A percentile compares a stretch with the other conserved stretches of the same genome.
These are phyloP conservation scores for Penicillium sp. DNA, from an alignment of 2,329 filamentous ascomycete genomes.

Conservation along the genomic window DNA sequence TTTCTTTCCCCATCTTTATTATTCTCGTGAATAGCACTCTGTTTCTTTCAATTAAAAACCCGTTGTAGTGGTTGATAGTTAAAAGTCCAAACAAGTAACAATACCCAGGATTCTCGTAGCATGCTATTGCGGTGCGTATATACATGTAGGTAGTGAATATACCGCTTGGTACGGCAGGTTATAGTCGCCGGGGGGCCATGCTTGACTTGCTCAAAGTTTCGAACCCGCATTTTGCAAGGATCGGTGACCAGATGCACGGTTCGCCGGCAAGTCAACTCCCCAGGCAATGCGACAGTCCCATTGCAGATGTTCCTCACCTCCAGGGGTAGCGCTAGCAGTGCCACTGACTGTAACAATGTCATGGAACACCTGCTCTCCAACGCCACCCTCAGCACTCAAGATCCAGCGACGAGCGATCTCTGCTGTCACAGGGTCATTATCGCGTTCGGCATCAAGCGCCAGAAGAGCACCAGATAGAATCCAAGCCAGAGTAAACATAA, in stretches of 20 bases:
- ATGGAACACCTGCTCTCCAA: conserved; percentile 29
- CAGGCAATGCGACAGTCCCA: conserved; percentile 25
- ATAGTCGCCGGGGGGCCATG: not conserved
- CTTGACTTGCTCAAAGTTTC: conserved; percentile 2
- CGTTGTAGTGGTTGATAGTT: no score
- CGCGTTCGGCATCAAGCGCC: conserved; percentile 38
- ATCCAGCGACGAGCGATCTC: conserved; percentile 42
- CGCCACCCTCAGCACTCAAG: conserved; percentile 27
- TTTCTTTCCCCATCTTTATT: no score
- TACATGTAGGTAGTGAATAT: no score
- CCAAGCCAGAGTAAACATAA: conserved; percentile 38
- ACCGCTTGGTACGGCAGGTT: no score
- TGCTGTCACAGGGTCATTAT: conserved; percentile 29
- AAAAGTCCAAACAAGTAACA: no score
- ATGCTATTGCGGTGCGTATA: no score
- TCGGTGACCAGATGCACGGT: conserved; percentile 21
- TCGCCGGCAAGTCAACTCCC: conserved; percentile 19
- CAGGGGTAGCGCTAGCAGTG: not conserved
- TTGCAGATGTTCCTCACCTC: conserved; percentile 16
- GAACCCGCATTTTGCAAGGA: conserved; percentile 18
- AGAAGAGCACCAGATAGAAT: conserved; percentile 37
- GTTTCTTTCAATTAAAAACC: no score
- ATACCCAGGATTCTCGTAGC: no score
- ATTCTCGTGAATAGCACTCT: no score
- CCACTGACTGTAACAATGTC: conserved; percentile 17